Percentiles rank a stretch among this genome's conserved stretches.
phyloP scores from a whole-genome alignment of 176 grass and related monocot species.

The Aegilops speltoides region DNA sequence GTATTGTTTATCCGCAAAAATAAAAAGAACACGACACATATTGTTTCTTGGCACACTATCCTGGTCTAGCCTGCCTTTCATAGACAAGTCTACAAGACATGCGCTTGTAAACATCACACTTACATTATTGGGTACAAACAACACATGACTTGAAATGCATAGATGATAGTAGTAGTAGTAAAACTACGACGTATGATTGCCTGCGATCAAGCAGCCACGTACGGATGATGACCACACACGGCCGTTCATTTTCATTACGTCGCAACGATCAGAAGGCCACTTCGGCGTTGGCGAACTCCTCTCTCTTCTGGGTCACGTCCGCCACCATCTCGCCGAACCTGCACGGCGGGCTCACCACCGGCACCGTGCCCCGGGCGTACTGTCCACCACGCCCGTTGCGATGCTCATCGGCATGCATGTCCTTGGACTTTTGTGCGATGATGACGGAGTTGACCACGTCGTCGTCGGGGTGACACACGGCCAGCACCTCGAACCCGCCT shows the following conservation, averaged over 20 bases:
- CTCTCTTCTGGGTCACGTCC: not conserved
- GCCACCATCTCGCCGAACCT: slow-evolving; percentile 41
- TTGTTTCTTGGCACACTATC: not conserved
- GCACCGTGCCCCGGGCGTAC: not conserved
- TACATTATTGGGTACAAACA: not conserved
- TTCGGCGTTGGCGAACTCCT: slow-evolving; percentile 22
- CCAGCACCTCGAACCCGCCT: slow-evolving; percentile 59
- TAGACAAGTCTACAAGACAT: not conserved
- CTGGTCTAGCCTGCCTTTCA: not conserved
- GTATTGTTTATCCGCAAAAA: too few relatives aligned
- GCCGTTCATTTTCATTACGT: not conserved
- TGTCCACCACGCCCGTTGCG: not conserved
- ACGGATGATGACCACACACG: not conserved
- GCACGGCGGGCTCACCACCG: slow-evolving; percentile 29
- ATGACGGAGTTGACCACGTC: slow-evolving; percentile 76
- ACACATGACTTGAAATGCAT: not conserved
- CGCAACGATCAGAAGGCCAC: slow-evolving; percentile 3
- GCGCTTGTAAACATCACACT: not conserved
- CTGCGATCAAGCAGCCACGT: not conserved
- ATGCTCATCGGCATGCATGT: not conserved
- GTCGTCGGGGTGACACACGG: slow-evolving; percentile 61
- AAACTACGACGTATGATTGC: not conserved
- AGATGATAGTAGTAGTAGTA: not conserved
- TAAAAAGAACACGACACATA: not conserved
- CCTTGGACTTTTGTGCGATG: slow-evolving; percentile 44